A percentile compares a stretch with the other conserved stretches of the same genome.
Evolutionary conservation across 225 moss, liverwort and hornwort species (phyloP).

Genomic region (Lunularia cruciata): DNA sequence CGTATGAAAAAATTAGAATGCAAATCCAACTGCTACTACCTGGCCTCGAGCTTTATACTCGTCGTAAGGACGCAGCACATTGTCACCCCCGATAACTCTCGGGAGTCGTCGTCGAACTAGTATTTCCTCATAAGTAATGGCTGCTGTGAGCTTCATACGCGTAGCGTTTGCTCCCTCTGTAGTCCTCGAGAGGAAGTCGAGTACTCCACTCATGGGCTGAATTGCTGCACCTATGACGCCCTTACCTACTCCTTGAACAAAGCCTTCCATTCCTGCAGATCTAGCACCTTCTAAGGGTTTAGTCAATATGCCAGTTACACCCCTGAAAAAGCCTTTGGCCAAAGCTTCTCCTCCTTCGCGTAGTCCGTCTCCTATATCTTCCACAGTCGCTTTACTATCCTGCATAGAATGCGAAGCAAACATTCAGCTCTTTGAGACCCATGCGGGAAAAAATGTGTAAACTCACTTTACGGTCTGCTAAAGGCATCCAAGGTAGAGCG

Average conservation of each 20-base stretch:
- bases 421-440: background rate
- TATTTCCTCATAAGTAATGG: slow-evolving; percentile 82
- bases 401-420: slow-evolving; percentile 15
- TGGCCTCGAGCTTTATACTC: slow-evolving; percentile 97
- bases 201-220: slow-evolving; percentile 90
- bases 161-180: slow-evolving; percentile 97
- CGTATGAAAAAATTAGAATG: background rate
- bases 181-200: slow-evolving; percentile 92
- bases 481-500: no score
- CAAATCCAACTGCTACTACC: no score
- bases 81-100: slow-evolving; percentile 95
- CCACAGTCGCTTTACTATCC: slow-evolving; percentile 88
- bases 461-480: no score
- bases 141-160: slow-evolving; percentile 86
- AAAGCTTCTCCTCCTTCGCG: slow-evolving; percentile 97
- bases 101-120: slow-evolving; percentile 76
- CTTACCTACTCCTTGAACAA: slow-evolving; percentile 95
- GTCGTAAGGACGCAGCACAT: slow-evolving; percentile 82
- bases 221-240: slow-evolving; percentile 90
- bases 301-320: slow-evolving; percentile 95
- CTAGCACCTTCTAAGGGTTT: slow-evolving; percentile 95
- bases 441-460: no score
- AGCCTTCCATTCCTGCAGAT: slow-evolving; percentile 90
- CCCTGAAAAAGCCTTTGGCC: slow-evolving; percentile 92
- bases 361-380: slow-evolving; percentile 93